Base-by-base conservation (phyloP, 1,284 basidiomycete species). In the Agroathelia rolfsii region DNA sequence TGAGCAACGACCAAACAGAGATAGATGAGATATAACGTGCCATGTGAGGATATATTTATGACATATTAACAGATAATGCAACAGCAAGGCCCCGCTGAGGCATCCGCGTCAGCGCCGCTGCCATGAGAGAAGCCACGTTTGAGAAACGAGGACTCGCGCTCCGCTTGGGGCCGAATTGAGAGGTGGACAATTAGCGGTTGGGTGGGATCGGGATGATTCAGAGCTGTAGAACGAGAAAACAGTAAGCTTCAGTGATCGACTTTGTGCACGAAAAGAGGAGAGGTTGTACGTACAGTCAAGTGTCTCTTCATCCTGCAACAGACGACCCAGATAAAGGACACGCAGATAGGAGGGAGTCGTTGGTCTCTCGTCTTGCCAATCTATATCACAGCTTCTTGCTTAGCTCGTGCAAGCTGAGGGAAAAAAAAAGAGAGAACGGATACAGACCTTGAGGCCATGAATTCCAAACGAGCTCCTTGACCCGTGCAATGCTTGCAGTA, bases 381-480 rank as follows among this genome's bases (percentile, higher is more conserved):
- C 85, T 82, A 47, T 24, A 25, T 18, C 21, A 24, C 28, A 6
- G 18, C 32, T 22, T 12, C 4, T 33, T 22, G 11, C 22, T 8
- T 24, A 8, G 22, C 22, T 9, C 8, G n/a, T 9, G 9, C 22
- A 24, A 24, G n/a, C 22, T 15, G 19, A 13, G 15, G 7, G 32
- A 14, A n/a, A 30, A 19, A 20, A 24, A 34, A 29, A 24, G 17
- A 21, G 23, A 30, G 20, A 17, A 30, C 24, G 19, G 37, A n/a
- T 9, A 16, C 32, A 29, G 16, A 80, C 83, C 81, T 44, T 63
- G 61, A 19, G 83, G 82, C 85, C 86, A 89, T 30, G 74, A 71
- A 58, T 77, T 82, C 83, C 84, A 88, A 28, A 81, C 72, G 30
- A 88, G 63, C 58, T 89, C 85, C 57, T 89, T 89, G 36, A 85